Conservation (phyloP, 1,139 yeast genomes). For the Pichia sp. region DNA sequence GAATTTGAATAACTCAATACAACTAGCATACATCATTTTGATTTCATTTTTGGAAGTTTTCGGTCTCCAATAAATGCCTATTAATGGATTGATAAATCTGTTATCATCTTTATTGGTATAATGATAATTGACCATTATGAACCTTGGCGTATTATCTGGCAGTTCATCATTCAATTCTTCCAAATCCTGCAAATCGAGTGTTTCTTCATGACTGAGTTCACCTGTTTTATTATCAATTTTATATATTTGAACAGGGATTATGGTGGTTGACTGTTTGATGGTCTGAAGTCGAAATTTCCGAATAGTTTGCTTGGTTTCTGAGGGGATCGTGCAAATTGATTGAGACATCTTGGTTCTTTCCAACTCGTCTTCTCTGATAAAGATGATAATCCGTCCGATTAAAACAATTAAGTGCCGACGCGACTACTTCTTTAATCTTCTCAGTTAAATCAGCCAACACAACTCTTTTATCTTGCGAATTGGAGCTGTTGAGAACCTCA, state of each 20-base stretch:
- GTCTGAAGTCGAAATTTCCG: conserved; percentile 36
- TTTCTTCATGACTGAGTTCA: conserved; percentile 35
- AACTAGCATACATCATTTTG: conserved; percentile 87
- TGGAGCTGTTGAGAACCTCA: too few relatives aligned
- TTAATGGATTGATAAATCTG: conserved; percentile 63
- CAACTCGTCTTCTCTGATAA: too few relatives aligned
- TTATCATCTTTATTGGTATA: conserved; percentile 52
- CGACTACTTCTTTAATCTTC: too few relatives aligned
- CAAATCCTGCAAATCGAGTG: conserved; percentile 47
- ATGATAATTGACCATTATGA: conserved; percentile 71
- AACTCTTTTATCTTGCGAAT: too few relatives aligned
- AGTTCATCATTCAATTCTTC: conserved; percentile 65
- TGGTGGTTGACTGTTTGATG: conserved; percentile 41
- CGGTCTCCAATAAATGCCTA: conserved; percentile 79
- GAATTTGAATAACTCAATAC: conserved; percentile 68
- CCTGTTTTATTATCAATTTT: conserved; percentile 47
- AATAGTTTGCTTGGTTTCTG: conserved; percentile 52
- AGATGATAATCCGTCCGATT: background rate
- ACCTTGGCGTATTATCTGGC: conserved; percentile 80
- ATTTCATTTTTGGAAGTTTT: conserved; percentile 71
- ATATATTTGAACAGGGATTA: conserved; percentile 58
- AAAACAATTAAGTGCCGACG: conserved; percentile 6
- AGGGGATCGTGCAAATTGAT: conserved; percentile 54
- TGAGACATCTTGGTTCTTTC: too few relatives aligned
- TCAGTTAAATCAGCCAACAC: conserved; percentile 19